A percentile compares a stretch with the other conserved stretches of the same genome.
These are phyloP conservation scores for Metschnikowia aberdeeniae DNA, from an alignment of 805 yeast species.

Conservation along the genomic window DNA sequence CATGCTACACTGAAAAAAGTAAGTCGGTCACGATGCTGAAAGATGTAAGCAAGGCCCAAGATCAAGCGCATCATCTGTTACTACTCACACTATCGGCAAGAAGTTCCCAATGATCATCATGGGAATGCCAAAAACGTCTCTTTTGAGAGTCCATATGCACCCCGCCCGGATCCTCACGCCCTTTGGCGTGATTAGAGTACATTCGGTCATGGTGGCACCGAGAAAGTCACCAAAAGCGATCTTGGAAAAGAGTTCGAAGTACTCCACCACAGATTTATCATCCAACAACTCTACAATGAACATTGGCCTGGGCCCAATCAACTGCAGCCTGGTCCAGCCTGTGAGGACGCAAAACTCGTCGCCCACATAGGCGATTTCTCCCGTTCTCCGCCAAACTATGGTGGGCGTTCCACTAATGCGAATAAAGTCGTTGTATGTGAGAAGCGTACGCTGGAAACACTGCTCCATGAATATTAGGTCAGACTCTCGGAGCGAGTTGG, in stretches of 20 bases:
- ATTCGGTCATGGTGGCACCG: slow-evolving; percentile 82
- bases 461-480: slow-evolving; percentile 95
- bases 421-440: slow-evolving; percentile 85
- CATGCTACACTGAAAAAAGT: too few species aligned
- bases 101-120: slow-evolving; percentile 96
- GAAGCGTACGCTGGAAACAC: slow-evolving; percentile 85
- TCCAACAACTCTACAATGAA: slow-evolving; percentile 83
- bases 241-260: slow-evolving; percentile 77
- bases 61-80: neutral
- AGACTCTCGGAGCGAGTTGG: slow-evolving; percentile 81
- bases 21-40: too few species aligned
- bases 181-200: slow-evolving; percentile 67
- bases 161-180: slow-evolving; percentile 64
- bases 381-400: slow-evolving; percentile 91
- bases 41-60: too few species aligned
- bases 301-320: slow-evolving; percentile 58
- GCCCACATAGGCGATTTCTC: slow-evolving; percentile 93
- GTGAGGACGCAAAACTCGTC: slow-evolving; percentile 87
- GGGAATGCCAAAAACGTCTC: slow-evolving; percentile 95
- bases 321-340: slow-evolving; percentile 78
- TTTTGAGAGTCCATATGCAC: slow-evolving; percentile 86
- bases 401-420: slow-evolving; percentile 90
- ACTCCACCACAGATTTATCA: slow-evolving; percentile 80
- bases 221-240: slow-evolving; percentile 88
- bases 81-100: slow-evolving; percentile 58